phyloP scores from a whole-genome alignment of 2,329 filamentous ascomycete species.

The Trichoderma brevicompactum region DNA sequence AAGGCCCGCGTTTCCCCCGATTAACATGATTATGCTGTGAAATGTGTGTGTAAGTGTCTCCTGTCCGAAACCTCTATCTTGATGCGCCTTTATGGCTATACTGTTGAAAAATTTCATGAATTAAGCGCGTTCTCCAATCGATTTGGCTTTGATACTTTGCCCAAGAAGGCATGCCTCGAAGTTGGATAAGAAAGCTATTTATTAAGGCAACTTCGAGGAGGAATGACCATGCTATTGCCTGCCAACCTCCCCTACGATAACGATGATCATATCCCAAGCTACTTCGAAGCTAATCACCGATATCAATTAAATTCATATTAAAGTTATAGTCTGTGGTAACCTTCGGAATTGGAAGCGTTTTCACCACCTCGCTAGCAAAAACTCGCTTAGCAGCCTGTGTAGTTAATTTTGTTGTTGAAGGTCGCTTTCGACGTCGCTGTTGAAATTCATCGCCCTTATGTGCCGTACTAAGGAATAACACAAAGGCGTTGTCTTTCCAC shows the following conservation, averaged over 20 bases:
- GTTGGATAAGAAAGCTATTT: neutral
- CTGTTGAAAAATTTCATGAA: neutral
- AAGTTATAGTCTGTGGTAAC: too few relatives aligned
- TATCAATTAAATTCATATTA: too few relatives aligned
- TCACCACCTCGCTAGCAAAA: too few relatives aligned
- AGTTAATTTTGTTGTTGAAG: too few relatives aligned
- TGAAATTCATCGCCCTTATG: too few relatives aligned
- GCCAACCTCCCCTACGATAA: constrained; percentile 1
- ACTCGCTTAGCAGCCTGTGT: too few relatives aligned
- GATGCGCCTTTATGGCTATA: neutral
- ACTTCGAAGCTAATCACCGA: neutral
- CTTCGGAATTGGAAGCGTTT: too few relatives aligned
- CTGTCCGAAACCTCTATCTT: neutral
- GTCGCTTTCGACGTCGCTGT: too few relatives aligned
- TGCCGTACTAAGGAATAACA: too few relatives aligned
- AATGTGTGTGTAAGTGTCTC: neutral
- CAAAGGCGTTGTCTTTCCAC: too few relatives aligned
- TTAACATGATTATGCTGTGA: neutral
- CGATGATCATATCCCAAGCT: neutral
- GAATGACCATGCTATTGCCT: neutral
- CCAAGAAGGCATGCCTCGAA: neutral
- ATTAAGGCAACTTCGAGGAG: neutral
- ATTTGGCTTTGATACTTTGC: neutral
- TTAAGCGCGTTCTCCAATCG: neutral
- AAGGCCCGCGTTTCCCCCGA: neutral